phyloP scores from a whole-genome alignment of 352 stramenopile species.

The Globisporangium okanoganense region DNA sequence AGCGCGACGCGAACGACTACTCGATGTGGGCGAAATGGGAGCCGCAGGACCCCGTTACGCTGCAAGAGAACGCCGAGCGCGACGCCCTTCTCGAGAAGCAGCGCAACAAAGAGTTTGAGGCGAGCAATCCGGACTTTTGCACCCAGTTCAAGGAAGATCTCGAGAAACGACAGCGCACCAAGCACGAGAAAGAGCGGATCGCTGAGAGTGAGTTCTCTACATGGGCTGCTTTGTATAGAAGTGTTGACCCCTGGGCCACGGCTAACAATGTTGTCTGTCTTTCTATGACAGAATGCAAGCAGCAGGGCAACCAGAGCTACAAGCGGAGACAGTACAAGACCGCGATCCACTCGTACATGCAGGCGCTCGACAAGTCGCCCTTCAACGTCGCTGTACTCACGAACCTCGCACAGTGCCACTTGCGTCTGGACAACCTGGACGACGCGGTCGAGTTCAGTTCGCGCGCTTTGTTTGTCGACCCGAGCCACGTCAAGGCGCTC shows the following conservation, averaged over 20 bases:
- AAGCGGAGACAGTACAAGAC: slow-evolving; percentile 48
- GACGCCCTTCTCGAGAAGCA: slow-evolving; percentile 56
- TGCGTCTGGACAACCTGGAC: slow-evolving; percentile 44
- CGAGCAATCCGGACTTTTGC: slow-evolving; percentile 75
- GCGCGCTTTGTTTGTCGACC: slow-evolving; percentile 54
- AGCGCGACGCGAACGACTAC: slow-evolving; percentile 79
- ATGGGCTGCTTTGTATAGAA: neutral
- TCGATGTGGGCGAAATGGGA: slow-evolving; percentile 75
- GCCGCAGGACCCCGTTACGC: slow-evolving; percentile 60
- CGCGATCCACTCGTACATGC: slow-evolving; percentile 64
- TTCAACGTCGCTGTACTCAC: slow-evolving; percentile 61
- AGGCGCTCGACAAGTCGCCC: slow-evolving; percentile 50
- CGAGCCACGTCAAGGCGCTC: slow-evolving; percentile 61
- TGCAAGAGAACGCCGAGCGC: slow-evolving; percentile 54
- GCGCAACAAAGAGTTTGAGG: slow-evolving; percentile 70
- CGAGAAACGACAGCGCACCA: slow-evolving; percentile 47
- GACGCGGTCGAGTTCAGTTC: slow-evolving; percentile 71
- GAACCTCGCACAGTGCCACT: slow-evolving; percentile 66
- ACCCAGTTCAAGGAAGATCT: slow-evolving; percentile 76
- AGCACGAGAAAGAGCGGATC: slow-evolving; percentile 40
- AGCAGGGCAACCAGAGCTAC: slow-evolving; percentile 56
- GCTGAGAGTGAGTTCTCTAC: slow-evolving; percentile 41
- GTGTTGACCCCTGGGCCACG: neutral
- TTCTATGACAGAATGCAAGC: slow-evolving; percentile 41
- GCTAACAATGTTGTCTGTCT: neutral